Evolutionary conservation across 192 early-diverging fungal species (phyloP), one percentile per base, ranked within the genome.

Genomic region (Coemansia sp.): DNA sequence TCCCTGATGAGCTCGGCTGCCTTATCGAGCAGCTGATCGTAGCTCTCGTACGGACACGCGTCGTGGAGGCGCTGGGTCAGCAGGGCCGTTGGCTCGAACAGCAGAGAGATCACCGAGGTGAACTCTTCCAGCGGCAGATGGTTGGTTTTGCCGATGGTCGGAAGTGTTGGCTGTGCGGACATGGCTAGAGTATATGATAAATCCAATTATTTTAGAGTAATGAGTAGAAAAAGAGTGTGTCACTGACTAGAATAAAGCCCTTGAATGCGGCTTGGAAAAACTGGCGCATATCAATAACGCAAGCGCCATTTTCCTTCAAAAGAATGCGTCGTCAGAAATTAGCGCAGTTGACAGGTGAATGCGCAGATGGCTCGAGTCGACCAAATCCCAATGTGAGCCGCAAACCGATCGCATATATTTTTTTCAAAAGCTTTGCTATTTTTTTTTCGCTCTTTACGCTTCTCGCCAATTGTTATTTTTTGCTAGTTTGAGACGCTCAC

Each of bases 61-160:
- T 84, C 74, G 57, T 87, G 88, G 34, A 93, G 83, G 57, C 82
- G 82, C 56, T 84, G 59, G 28, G 89, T 86, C n/a, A 96, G 83
- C 50, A 92, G 86, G 9, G 91, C 91, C 0, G 92, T 90, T 25
- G 90, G 81, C 82, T 96, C 93, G 61, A 94, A 96, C 18, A 94
- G 83, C 26, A 88, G 81, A 26, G 87, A 85, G 38, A 96, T 79
- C 44, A 86, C 84, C 20, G 64, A 48, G 15, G 81, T 65, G 63
- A 92, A 87, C 60, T 71, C 82, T 7, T 76, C 60, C 31, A 82
- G 64, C 18, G 83, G 24, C 46, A 83, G 68, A 8, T 67, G 78
- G 81, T 90, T 90, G 56, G 86, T 76, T 66, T 87, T 81, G 68
- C 83, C 72, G 67, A 90, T 86, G 56, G 86, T 61, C 5, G 87